These are phyloP conservation scores for Eleusine indica DNA, from an alignment of 176 grass and related monocot genomes.

Conservation along the genomic window DNA sequence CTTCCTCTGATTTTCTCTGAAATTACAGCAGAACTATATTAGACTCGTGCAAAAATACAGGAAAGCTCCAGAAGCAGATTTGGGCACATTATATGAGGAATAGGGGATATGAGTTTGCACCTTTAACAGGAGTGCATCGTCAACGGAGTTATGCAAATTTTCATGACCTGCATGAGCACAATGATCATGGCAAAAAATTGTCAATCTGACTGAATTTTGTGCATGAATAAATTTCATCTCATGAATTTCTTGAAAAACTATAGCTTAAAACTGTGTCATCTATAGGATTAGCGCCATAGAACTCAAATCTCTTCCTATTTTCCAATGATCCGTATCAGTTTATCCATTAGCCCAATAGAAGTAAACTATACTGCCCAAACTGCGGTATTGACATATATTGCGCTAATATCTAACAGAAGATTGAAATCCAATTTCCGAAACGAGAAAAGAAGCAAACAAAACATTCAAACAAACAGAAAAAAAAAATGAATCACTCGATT, in stretches of 20 bases:
- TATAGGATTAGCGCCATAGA: conserved; percentile 9
- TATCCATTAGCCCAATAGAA: neutral
- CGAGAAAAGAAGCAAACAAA: neutral
- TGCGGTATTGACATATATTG: neutral
- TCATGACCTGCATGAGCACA: conserved; percentile 53
- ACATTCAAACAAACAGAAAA: neutral
- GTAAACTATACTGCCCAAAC: neutral
- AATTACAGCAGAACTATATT: conserved; percentile 47
- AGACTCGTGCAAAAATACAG: conserved; percentile 4
- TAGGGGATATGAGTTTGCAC: conserved; percentile 36
- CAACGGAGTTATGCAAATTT: conserved; percentile 65
- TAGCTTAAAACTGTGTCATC: neutral
- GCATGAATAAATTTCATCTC: neutral
- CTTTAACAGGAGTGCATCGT: conserved; percentile 82
- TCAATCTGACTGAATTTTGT: conserved; percentile 21
- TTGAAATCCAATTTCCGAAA: neutral
- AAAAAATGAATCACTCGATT: neutral
- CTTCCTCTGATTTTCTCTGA: conserved; percentile 94
- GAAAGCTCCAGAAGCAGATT: neutral
- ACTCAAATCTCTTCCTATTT: neutral
- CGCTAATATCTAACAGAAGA: too few species aligned
- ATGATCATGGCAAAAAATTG: conserved; percentile 23
- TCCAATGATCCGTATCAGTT: neutral
- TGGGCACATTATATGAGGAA: conserved; percentile 4
- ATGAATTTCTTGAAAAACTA: neutral